phyloP scores from a whole-genome alignment of 1,139 yeast genomes.

The Diutina rugosa region DNA sequence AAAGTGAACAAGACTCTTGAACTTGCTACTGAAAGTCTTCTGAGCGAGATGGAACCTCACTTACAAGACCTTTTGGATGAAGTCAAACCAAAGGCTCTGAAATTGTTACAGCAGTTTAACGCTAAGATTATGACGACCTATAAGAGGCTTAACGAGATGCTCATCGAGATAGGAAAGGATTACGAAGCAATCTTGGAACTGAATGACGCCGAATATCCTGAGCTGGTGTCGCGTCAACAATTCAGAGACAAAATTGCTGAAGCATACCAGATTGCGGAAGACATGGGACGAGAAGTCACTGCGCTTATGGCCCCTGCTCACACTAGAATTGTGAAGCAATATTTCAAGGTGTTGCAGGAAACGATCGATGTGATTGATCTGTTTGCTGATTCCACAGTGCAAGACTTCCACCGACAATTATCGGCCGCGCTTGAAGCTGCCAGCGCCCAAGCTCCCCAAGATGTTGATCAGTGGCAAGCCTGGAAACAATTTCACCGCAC shows the following conservation, averaged over 20 bases:
- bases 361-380: conserved; percentile 58
- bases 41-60: conserved; percentile 23
- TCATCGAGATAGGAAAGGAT: conserved; percentile 37
- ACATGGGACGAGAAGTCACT: conserved; percentile 19
- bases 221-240: conserved; percentile 38
- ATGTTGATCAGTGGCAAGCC: conserved; percentile 39
- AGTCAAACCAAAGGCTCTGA: conserved; percentile 14
- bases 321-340: conserved; percentile 16
- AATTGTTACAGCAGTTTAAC: conserved; percentile 26
- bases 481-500: conserved; percentile 57
- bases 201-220: conserved; percentile 13
- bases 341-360: conserved; percentile 35
- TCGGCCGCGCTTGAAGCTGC: conserved; percentile 16
- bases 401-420: conserved; percentile 34
- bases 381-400: conserved; percentile 54
- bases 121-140: conserved; percentile 23
- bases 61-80: conserved; percentile 19
- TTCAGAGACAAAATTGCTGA: conserved; percentile 38
- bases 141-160: conserved; percentile 29
- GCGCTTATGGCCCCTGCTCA: conserved; percentile 22
- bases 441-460: conserved; percentile 11
- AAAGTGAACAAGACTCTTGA: conserved; percentile 28
- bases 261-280: conserved; percentile 23
- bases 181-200: conserved; percentile 28
- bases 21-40: conserved; percentile 29